Evolutionary conservation across 2,329 filamentous ascomycete species (phyloP), one percentile per base, ranked within the genome.

Genomic region (Arachnopeziza araneosa): DNA sequence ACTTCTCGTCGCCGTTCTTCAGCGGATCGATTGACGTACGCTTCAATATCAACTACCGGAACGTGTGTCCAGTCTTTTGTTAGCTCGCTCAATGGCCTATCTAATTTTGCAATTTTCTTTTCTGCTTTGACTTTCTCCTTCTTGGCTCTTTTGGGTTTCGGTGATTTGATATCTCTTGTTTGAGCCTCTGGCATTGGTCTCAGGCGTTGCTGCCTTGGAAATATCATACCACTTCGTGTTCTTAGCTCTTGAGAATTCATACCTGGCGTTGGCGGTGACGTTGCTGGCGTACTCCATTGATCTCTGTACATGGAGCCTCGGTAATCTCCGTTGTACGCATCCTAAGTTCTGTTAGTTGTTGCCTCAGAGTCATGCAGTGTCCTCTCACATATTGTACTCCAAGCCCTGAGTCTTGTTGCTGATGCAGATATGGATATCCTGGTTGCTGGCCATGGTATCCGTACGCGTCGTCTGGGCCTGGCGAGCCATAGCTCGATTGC

Each of bases 31-130:
- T 88, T 85, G 44, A 96, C 92, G 79, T 89, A 96, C 24, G 80
- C 79, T 56, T 88, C 84, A 76, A 97, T 96, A 73, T 98, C 88
- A 55, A 83, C 83, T 54, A 96, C 79, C 0, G 84, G 81, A 49
- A 91, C 80, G 58, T 81, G 72, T 21, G 79, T 79, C 63, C 83
- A 79, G 57, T 87, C 80, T 65, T 80, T 83, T 5, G 89, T 90
- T 65, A 93, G 73, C 63, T 86, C 80, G 69, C 89, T 93, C 59
- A 96, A 77, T 0, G 91, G 88, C 57, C 81, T 82, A 2, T 81
- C 81, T 44, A 93, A 76, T 63, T 80, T 81, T 1, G 82, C 81
- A 22, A 79, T 75, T 63, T 76, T 78, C 68, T 77, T 77, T 56
- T 74, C 70, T 32, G 75, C 69, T 63, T 79, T 77, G 61, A 75